phyloP scores from a whole-genome alignment of 352 stramenopile species.

The Thalassiosira exigua region DNA sequence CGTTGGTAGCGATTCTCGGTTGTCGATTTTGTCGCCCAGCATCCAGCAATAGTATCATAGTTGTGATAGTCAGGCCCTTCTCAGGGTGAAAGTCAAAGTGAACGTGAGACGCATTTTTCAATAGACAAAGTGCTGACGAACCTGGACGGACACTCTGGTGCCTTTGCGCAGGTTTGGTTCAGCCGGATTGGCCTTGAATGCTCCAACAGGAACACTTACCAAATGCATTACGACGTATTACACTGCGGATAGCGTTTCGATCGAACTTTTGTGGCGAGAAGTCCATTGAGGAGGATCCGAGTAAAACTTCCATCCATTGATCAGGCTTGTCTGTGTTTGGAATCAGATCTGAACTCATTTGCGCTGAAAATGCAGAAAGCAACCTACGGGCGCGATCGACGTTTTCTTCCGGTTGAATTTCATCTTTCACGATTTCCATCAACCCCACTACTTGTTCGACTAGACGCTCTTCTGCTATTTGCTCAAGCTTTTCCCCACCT shows the following conservation, averaged over 20 bases:
- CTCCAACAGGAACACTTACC: no score
- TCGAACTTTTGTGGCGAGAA: conserved; percentile 21
- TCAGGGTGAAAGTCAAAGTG: no score
- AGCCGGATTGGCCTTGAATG: no score
- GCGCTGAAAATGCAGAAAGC: conserved; percentile 32
- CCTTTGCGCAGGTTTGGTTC: no score
- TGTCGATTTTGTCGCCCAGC: conserved; percentile 32
- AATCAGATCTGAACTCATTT: conserved; percentile 55
- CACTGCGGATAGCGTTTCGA: conserved; percentile 56
- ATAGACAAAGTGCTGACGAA: no score
- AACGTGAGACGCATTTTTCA: no score
- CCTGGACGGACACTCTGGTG: no score
- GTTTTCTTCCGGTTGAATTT: conserved; percentile 1
- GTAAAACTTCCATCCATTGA: conserved; percentile 24
- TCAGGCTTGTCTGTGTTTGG: conserved; percentile 9
- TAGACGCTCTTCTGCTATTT: conserved; percentile 50
- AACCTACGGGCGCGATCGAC: conserved; percentile 7
- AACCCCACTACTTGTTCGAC: conserved; percentile 48
- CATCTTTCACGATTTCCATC: conserved; percentile 5
- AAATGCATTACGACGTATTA: conserved; percentile 78
- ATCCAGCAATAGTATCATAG: conserved; percentile 65
- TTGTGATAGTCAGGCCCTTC: conserved; percentile 76
- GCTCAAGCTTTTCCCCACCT: conserved; percentile 31
- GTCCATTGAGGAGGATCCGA: background rate
- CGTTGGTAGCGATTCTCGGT: conserved; percentile 31